These are phyloP conservation scores for Aegilops speltoides DNA, from an alignment of 176 grass and related monocot genomes.

Conservation along the genomic window DNA sequence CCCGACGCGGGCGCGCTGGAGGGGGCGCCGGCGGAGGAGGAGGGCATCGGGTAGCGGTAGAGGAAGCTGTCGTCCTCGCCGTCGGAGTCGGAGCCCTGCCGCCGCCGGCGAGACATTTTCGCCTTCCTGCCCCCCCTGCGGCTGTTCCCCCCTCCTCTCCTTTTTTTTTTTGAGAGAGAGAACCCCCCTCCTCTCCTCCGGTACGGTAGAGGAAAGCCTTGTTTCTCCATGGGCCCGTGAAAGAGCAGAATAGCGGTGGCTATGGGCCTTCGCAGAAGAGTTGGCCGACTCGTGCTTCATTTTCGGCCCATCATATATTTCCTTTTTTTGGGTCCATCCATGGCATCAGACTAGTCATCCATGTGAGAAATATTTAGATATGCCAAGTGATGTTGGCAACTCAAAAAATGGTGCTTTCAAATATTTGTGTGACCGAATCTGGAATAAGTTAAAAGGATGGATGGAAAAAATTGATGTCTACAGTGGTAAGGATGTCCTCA, in stretches of 20 bases:
- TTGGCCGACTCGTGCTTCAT: neutral
- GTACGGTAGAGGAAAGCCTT: no score
- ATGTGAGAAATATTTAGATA: no score
- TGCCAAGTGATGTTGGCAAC: no score
- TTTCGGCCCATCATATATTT: neutral
- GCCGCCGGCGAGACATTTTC: constrained; percentile 60
- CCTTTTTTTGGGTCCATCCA: no score
- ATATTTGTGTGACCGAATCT: no score
- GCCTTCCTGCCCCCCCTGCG: neutral
- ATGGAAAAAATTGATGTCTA: no score
- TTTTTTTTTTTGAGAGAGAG: no score
- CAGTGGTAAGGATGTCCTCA: no score
- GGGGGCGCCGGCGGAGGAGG: neutral
- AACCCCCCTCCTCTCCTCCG: neutral
- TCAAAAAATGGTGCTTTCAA: no score
- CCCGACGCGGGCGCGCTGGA: neutral
- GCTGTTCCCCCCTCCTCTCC: neutral
- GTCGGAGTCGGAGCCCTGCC: constrained; percentile 45
- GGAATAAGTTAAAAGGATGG: no score
- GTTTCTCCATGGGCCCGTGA: no score
- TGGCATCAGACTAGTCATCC: no score
- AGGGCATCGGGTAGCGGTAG: constrained; percentile 75
- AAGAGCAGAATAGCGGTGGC: neutral
- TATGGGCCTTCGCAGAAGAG: neutral
- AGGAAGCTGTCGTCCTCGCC: constrained; percentile 85